Evolutionary conservation across 2,329 filamentous ascomycete genomes (phyloP).

Genomic region (Amauroascus verrucosus): DNA sequence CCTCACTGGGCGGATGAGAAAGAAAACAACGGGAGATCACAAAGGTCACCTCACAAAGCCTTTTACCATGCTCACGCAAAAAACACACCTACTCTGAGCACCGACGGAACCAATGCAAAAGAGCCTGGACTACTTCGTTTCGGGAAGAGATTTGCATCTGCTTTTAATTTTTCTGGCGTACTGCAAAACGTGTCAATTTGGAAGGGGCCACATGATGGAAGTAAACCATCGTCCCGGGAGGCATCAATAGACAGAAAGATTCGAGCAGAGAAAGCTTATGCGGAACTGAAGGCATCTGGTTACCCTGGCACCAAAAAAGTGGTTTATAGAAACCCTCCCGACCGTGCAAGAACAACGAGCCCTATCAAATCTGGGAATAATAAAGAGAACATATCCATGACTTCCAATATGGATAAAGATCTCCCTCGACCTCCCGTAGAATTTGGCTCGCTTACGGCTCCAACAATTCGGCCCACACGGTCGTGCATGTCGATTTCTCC

Average conservation of each 20-base stretch:
- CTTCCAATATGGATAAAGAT: slow-evolving; percentile 4
- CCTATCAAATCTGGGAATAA: background rate
- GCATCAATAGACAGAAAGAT: slow-evolving; percentile 4
- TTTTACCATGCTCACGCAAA: background rate
- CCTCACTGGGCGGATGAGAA: slow-evolving; percentile 10
- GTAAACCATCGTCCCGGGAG: slow-evolving; percentile 28
- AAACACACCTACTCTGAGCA: background rate
- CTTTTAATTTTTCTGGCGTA: slow-evolving; percentile 45
- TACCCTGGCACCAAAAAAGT: slow-evolving; percentile 32
- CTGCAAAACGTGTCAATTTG: slow-evolving; percentile 38
- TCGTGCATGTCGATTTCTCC: slow-evolving; percentile 6
- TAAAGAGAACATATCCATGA: background rate
- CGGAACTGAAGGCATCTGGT: slow-evolving; percentile 45
- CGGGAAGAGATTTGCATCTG: slow-evolving; percentile 44
- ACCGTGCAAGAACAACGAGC: background rate
- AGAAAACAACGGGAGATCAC: background rate
- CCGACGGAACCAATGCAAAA: slow-evolving; percentile 18
- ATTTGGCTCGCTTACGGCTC: background rate
- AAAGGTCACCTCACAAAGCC: background rate
- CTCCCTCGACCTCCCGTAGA: slow-evolving; percentile 4
- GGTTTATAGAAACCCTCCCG: background rate
- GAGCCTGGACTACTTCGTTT: slow-evolving; percentile 45
- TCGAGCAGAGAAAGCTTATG: slow-evolving; percentile 39
- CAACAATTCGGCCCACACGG: slow-evolving; percentile 6
- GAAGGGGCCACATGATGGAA: slow-evolving; percentile 37